phyloP scores from a whole-genome alignment of 164 flowering plant genomes.

The Nymphaea thermarum region DNA sequence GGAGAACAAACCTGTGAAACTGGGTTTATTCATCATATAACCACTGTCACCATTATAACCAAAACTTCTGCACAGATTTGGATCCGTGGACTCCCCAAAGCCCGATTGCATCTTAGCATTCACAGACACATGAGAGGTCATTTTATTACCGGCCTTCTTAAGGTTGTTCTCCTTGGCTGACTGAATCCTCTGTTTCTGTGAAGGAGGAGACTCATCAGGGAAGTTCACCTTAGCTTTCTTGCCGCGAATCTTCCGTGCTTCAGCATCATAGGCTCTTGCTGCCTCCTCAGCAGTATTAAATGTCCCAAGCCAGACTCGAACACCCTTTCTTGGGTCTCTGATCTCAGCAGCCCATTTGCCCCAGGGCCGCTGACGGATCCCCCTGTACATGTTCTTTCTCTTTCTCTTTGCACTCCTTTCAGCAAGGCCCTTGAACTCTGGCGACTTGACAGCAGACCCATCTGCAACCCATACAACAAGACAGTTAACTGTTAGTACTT shows the following conservation, averaged over 20 bases:
- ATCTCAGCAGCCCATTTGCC: conserved; percentile 99
- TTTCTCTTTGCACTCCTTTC: conserved; percentile 73
- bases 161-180: background rate
- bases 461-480: conserved; percentile 1
- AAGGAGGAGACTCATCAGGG: conserved; percentile 43
- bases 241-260: conserved; percentile 88
- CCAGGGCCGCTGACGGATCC: conserved; percentile 98
- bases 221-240: conserved; percentile 96
- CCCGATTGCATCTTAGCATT: background rate
- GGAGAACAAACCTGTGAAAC: background rate
- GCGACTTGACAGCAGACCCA: conserved; percentile 31
- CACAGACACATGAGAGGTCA: background rate
- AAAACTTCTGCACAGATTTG: background rate
- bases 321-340: conserved; percentile 92
- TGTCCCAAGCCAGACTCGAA: conserved; percentile 97
- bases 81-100: background rate
- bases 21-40: background rate
- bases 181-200: conserved; percentile 1
- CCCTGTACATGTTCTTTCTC: conserved; percentile 94
- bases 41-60: background rate
- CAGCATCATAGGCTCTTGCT: conserved; percentile 97
- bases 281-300: conserved; percentile 99
- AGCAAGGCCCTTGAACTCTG: conserved; percentile 43
- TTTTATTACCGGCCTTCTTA: background rate
- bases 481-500: background rate